Evolutionary conservation across 371 early-diverging fungal species (phyloP).

Genomic region (Mortierella sp.): DNA sequence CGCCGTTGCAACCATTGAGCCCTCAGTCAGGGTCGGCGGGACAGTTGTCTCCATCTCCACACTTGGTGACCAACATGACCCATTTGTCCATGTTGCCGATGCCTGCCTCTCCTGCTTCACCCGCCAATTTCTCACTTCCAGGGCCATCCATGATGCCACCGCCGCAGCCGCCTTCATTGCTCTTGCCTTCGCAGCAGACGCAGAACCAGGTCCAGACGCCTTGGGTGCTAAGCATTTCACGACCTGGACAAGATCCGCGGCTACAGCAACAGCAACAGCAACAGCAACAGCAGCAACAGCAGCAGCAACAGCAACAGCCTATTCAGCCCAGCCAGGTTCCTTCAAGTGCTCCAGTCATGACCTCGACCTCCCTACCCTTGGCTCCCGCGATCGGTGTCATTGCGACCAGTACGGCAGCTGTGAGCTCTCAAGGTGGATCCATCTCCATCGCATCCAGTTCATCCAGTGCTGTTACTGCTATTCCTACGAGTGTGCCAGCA

Average conservation of each 20-base stretch:
- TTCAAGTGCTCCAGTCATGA: no score
- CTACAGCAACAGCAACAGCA: conserved; percentile 20
- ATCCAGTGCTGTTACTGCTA: conserved; percentile 21
- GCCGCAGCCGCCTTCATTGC: conserved; percentile 46
- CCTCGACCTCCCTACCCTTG: no score
- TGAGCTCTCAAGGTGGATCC: no score
- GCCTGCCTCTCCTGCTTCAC: conserved; percentile 33
- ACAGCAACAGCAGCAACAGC: conserved; percentile 8
- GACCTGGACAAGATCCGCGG: conserved; percentile 25
- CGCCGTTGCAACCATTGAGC: conserved; percentile 40
- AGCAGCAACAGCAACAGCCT: conserved; percentile 17
- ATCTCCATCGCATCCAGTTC: no score
- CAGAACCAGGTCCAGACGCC: conserved; percentile 14
- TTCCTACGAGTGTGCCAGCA: conserved; percentile 9
- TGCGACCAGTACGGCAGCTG: no score
- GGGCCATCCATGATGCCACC: conserved; percentile 54
- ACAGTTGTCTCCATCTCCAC: conserved; percentile 43
- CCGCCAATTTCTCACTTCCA: conserved; percentile 46
- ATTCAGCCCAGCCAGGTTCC: conserved; percentile 9
- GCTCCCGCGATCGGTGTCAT: conserved; percentile 13
- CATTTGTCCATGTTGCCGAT: conserved; percentile 46
- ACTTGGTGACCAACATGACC: conserved; percentile 46
- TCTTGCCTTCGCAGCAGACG: conserved; percentile 30
- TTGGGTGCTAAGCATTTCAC: conserved; percentile 30
- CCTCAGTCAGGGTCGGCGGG: conserved; percentile 7